A percentile compares a stretch with the other conserved stretches of the same genome.
Conservation (phyloP, 257 asterid species). For the Solanum tarijense region DNA sequence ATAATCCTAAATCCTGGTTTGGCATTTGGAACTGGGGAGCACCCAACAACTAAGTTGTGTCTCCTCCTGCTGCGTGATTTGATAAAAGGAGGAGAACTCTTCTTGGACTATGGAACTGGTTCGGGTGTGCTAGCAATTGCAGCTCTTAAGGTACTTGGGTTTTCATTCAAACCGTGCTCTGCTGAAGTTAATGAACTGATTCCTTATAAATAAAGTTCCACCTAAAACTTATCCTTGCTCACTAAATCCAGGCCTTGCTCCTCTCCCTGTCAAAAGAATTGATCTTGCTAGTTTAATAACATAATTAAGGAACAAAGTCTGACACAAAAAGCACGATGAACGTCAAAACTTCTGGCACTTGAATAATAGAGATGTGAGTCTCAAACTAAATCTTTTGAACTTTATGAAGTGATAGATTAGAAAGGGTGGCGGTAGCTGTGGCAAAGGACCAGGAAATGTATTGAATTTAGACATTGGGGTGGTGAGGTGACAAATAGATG, state of each 20-base stretch:
- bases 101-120: slow-evolving; percentile 95
- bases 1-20: slow-evolving; percentile 79
- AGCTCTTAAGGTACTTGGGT: slow-evolving; percentile 57
- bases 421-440: background rate
- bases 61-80: slow-evolving; percentile 48
- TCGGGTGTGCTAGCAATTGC: slow-evolving; percentile 93
- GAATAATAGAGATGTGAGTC: background rate
- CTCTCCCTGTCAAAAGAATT: background rate
- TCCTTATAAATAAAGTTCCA: background rate
- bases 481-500: background rate
- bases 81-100: slow-evolving; percentile 72
- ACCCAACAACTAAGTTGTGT: slow-evolving; percentile 85
- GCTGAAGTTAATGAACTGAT: background rate
- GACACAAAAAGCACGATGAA: background rate
- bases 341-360: background rate
- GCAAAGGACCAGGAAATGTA: background rate
- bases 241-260: background rate
- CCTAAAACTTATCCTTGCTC: background rate
- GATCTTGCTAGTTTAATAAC: background rate
- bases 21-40: slow-evolving; percentile 98
- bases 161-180: background rate
- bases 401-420: background rate
- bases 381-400: background rate
- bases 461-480: background rate
- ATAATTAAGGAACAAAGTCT: background rate